A percentile compares a stretch with the other conserved stretches of the same genome.
Evolutionary conservation across 2,329 filamentous ascomycete genomes (phyloP).

Genomic region (Neodidymelliopsis sp.): DNA sequence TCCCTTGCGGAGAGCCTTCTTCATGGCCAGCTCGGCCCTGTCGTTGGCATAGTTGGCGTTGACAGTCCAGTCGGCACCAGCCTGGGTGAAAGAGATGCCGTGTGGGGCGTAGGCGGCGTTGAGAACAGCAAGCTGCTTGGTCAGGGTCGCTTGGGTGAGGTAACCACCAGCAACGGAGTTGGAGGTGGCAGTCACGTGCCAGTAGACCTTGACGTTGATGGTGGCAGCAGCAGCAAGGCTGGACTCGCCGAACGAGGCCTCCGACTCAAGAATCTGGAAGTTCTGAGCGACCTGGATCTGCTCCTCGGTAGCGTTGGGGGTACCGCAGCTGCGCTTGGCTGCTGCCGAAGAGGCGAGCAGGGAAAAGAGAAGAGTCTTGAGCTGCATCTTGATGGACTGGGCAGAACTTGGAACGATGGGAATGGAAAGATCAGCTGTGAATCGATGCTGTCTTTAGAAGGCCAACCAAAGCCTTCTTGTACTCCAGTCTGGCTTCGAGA

Average conservation of each 20-base stretch:
- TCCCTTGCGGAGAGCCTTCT: slow-evolving; percentile 27
- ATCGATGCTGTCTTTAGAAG: slow-evolving; percentile 13
- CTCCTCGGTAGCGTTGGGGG: slow-evolving; percentile 23
- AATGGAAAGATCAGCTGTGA: slow-evolving; percentile 15
- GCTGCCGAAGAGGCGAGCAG: slow-evolving; percentile 14
- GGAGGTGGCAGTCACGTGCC: slow-evolving; percentile 44
- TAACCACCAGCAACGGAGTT: slow-evolving; percentile 17
- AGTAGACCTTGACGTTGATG: slow-evolving; percentile 42
- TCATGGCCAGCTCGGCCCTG: slow-evolving; percentile 19
- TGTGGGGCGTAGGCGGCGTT: slow-evolving; percentile 22
- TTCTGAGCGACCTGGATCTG: slow-evolving; percentile 21
- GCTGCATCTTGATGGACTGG: slow-evolving; percentile 17
- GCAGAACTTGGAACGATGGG: slow-evolving; percentile 2
- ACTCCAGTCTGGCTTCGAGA: not conserved
- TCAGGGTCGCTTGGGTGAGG: slow-evolving; percentile 17
- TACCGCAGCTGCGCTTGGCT: slow-evolving; percentile 25
- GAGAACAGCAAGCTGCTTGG: slow-evolving; percentile 20
- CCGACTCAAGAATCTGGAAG: slow-evolving; percentile 22
- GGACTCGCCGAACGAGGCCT: slow-evolving; percentile 9
- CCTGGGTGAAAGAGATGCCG: slow-evolving; percentile 24
- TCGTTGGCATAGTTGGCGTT: slow-evolving; percentile 19
- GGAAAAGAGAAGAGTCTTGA: slow-evolving; percentile 19
- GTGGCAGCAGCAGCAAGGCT: slow-evolving; percentile 25
- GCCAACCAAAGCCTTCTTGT: slow-evolving; percentile 8
- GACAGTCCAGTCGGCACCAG: slow-evolving; percentile 22